Percentiles rank a stretch among this genome's conserved stretches.
These are phyloP conservation scores for Trichoderma harzianum DNA, from an alignment of 2,329 filamentous ascomycete species.

Conservation along the genomic window DNA sequence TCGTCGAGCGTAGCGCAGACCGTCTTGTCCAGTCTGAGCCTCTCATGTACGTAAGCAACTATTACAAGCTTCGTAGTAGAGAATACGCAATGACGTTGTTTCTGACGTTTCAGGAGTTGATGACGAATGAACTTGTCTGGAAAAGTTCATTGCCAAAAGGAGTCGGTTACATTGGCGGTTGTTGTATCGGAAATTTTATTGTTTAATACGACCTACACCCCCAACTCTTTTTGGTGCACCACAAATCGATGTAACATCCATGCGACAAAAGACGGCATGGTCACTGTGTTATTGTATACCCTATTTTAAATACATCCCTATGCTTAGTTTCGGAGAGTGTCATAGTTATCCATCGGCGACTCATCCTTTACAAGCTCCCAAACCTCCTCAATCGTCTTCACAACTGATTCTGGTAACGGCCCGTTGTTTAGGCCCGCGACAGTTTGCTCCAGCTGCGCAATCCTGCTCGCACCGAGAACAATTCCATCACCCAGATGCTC, in stretches of 20 bases:
- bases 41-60: background rate
- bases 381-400: slow-evolving; percentile 19
- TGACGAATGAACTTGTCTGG: background rate
- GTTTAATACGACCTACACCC: background rate
- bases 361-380: slow-evolving; percentile 18
- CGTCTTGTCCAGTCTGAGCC: background rate
- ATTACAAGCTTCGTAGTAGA: background rate
- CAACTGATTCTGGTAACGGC: slow-evolving; percentile 17
- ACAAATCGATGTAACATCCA: background rate
- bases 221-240: background rate
- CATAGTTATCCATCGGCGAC: slow-evolving; percentile 6
- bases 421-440: slow-evolving; percentile 11
- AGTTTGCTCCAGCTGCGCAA: slow-evolving; percentile 6
- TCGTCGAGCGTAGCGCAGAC: background rate
- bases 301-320: background rate
- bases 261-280: background rate
- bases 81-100: background rate
- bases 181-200: background rate
- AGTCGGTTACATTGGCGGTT: background rate
- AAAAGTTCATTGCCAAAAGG: background rate
- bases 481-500: slow-evolving; percentile 3
- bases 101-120: background rate
- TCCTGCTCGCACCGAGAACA: slow-evolving; percentile 11
- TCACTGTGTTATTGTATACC: background rate
- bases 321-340: background rate